Evolutionary conservation across 2,329 filamentous ascomycete species (phyloP).

Genomic region (Neocatenulostroma microsporum): DNA sequence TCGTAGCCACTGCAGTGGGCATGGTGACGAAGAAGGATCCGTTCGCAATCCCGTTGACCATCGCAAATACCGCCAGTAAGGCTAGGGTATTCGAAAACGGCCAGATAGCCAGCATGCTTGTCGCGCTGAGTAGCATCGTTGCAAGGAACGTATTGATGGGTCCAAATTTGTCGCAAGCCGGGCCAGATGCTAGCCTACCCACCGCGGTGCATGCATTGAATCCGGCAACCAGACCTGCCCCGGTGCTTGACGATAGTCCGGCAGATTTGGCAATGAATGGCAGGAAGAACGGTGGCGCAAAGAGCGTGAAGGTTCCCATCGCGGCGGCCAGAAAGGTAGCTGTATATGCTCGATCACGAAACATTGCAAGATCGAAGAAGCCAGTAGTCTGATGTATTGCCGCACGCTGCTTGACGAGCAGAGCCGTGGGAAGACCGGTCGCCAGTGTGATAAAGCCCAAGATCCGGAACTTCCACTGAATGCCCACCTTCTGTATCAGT

Average conservation of each 20-base stretch:
- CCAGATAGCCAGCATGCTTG: slow-evolving; percentile 57
- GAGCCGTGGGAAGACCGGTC: slow-evolving; percentile 51
- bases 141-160: slow-evolving; percentile 49
- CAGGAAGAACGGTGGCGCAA: slow-evolving; percentile 56
- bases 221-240: slow-evolving; percentile 44
- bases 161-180: slow-evolving; percentile 48
- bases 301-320: slow-evolving; percentile 52
- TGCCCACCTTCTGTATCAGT: slow-evolving; percentile 44
- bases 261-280: slow-evolving; percentile 50
- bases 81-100: slow-evolving; percentile 49
- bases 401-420: slow-evolving; percentile 43
- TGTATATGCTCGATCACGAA: slow-evolving; percentile 45
- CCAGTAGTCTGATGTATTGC: slow-evolving; percentile 17
- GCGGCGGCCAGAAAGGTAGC: slow-evolving; percentile 47
- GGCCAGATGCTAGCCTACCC: slow-evolving; percentile 49
- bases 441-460: slow-evolving; percentile 46
- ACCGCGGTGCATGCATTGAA: slow-evolving; percentile 56
- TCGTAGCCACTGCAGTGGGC: slow-evolving; percentile 54
- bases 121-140: slow-evolving; percentile 44
- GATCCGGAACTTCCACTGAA: slow-evolving; percentile 36
- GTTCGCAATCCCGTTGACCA: slow-evolving; percentile 54
- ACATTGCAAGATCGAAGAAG: slow-evolving; percentile 20
- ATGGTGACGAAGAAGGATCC: slow-evolving; percentile 58
- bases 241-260: slow-evolving; percentile 39
- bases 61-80: slow-evolving; percentile 49